A percentile compares a stretch with the other conserved stretches of the same genome.
phyloP scores from a whole-genome alignment of 2,329 filamentous ascomycete genomes.

The Penicillium sp. region DNA sequence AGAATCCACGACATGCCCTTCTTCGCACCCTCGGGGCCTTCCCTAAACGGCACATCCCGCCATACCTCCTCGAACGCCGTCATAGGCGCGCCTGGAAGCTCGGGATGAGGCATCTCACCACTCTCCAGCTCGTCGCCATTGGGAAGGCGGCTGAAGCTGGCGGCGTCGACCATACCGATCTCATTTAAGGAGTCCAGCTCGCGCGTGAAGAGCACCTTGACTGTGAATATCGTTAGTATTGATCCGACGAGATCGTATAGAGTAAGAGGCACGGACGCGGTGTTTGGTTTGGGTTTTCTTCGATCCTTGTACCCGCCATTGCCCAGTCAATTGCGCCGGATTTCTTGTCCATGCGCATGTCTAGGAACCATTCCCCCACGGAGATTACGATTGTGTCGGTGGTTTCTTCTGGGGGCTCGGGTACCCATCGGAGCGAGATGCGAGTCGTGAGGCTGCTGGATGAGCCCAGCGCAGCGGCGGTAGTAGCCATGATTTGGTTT shows the following conservation, averaged over 20 bases:
- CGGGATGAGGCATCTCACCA: constrained; percentile 38
- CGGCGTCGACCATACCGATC: constrained; percentile 34
- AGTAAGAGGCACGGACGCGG: constrained; percentile 2
- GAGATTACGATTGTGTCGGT: constrained; percentile 15
- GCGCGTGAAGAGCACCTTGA: constrained; percentile 38
- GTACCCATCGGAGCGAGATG: constrained; percentile 17
- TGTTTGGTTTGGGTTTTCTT: constrained; percentile 11
- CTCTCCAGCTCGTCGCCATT: constrained; percentile 41
- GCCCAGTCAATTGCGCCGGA: constrained; percentile 16
- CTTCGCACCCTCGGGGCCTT: constrained; percentile 25
- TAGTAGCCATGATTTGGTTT: constrained; percentile 6
- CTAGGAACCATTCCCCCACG: constrained; percentile 15
- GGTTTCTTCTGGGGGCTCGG: constrained; percentile 12
- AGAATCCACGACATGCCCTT: constrained; percentile 29
- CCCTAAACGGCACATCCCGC: constrained; percentile 44
- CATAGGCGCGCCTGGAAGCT: constrained; percentile 30
- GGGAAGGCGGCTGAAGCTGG: constrained; percentile 34
- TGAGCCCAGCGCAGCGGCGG: constrained; percentile 11
- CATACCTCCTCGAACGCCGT: constrained; percentile 63
- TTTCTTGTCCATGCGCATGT: constrained; percentile 17
- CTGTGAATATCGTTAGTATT: constrained; percentile 12
- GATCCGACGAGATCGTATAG: background rate
- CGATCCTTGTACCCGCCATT: constrained; percentile 16
- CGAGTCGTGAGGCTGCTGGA: constrained; percentile 14
- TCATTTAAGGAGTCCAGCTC: constrained; percentile 36